Conservation (phyloP, 176 grass and related monocot species). For the barley (Hordeum vulgare) region MorexV3_pseudomolecules_assembly NC_058519.1:281851293-281851792, state of each 20-base stretch:
- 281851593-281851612: neutral
- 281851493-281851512: neutral
- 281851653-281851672: conserved; percentile 51
- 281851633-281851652: conserved; percentile 24
- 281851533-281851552: conserved; percentile 81
- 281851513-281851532: conserved; percentile 62
- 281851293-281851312: conserved; percentile 40
- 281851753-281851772: neutral
- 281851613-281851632: neutral
- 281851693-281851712: conserved; percentile 61
- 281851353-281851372: conserved; percentile 37
- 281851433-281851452: conserved; percentile 31
- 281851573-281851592: conserved; percentile 43
- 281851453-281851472: conserved; percentile 1
- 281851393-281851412: conserved; percentile 71
- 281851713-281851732: conserved; percentile 88
- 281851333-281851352: conserved; percentile 48
- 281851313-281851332: conserved; percentile 44
- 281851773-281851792: neutral
- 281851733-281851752: conserved; percentile 12
- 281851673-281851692: conserved; percentile 92
- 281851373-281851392: conserved; percentile 97
- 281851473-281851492: neutral
- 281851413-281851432: conserved; percentile 83
- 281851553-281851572: conserved; percentile 83